Conservation (phyloP, 1,284 basidiomycete genomes). For the Boletus albobrunnescens region DNA sequence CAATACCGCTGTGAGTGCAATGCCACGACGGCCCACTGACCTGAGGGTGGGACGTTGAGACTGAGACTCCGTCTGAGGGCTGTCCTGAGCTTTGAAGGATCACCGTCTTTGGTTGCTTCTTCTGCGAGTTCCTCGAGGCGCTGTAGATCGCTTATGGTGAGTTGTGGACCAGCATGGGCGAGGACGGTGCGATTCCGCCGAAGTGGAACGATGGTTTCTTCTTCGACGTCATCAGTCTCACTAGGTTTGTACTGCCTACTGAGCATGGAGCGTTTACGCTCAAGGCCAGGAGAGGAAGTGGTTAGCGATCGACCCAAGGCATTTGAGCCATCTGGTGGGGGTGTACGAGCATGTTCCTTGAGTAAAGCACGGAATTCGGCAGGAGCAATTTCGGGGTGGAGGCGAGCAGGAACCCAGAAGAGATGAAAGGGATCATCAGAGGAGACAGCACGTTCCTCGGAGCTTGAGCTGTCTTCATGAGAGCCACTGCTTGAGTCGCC, state of each 20-base stretch:
- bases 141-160: slow-evolving; percentile 91
- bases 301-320: slow-evolving; percentile 38
- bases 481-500: slow-evolving; percentile 46
- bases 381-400: slow-evolving; percentile 97
- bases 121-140: slow-evolving; percentile 90
- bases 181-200: slow-evolving; percentile 65
- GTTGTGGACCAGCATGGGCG: slow-evolving; percentile 59
- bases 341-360: slow-evolving; percentile 81
- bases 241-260: slow-evolving; percentile 81
- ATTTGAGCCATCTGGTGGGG: slow-evolving; percentile 44
- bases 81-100: slow-evolving; percentile 79
- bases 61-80: slow-evolving; percentile 86
- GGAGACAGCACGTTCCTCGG: slow-evolving; percentile 30
- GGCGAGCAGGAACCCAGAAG: slow-evolving; percentile 95
- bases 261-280: slow-evolving; percentile 84
- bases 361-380: slow-evolving; percentile 93
- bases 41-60: slow-evolving; percentile 79
- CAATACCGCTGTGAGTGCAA: slow-evolving; percentile 10
- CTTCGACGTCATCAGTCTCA: slow-evolving; percentile 70
- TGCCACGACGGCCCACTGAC: slow-evolving; percentile 48
- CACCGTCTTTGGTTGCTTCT: slow-evolving; percentile 78
- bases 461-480: slow-evolving; percentile 42
- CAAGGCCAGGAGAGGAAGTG: slow-evolving; percentile 49
- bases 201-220: slow-evolving; percentile 64
- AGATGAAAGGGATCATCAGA: slow-evolving; percentile 77